phyloP scores from a whole-genome alignment of 495 filamentous ascomycete species.

The Penicillium lagena region DNA sequence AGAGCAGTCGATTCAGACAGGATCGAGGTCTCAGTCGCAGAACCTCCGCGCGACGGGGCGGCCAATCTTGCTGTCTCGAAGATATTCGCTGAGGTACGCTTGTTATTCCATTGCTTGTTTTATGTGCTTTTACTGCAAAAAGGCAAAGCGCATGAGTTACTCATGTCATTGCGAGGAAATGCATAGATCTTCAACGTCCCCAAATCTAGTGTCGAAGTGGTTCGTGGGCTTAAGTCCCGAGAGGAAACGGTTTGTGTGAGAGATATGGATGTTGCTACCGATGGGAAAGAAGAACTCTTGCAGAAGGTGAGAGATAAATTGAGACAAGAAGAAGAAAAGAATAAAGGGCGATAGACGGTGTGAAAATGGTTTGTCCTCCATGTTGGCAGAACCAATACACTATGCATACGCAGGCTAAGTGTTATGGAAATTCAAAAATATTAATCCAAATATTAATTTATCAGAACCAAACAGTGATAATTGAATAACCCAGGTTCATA shows the following conservation, averaged over 20 bases:
- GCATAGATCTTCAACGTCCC: constrained; percentile 49
- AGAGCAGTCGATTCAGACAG: constrained; percentile 42
- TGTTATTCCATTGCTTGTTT: background rate
- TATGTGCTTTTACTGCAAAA: background rate
- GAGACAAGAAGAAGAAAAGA: too few relatives aligned
- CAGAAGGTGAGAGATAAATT: constrained; percentile 2
- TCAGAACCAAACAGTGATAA: too few relatives aligned
- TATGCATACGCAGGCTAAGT: too few relatives aligned
- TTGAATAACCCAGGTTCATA: too few relatives aligned
- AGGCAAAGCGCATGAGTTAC: constrained; percentile 6
- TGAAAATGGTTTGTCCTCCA: too few relatives aligned
- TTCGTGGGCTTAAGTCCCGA: constrained; percentile 54
- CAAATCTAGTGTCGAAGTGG: constrained; percentile 58
- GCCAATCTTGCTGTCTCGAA: constrained; percentile 61
- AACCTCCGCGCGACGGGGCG: constrained; percentile 57
- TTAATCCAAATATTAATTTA: too few relatives aligned
- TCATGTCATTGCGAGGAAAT: background rate
- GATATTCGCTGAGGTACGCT: constrained; percentile 54
- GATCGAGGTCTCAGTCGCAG: constrained; percentile 57
- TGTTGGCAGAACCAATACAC: too few relatives aligned
- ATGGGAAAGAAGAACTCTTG: constrained; percentile 22
- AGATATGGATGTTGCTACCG: constrained; percentile 18
- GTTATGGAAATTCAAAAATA: too few relatives aligned
- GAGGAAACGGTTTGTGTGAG: constrained; percentile 51
- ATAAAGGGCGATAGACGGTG: too few relatives aligned